Evolutionary conservation across 345 rosid genomes (phyloP), one percentile per base, ranked within the genome.

Genomic region (Excoecaria agallocha): DNA sequence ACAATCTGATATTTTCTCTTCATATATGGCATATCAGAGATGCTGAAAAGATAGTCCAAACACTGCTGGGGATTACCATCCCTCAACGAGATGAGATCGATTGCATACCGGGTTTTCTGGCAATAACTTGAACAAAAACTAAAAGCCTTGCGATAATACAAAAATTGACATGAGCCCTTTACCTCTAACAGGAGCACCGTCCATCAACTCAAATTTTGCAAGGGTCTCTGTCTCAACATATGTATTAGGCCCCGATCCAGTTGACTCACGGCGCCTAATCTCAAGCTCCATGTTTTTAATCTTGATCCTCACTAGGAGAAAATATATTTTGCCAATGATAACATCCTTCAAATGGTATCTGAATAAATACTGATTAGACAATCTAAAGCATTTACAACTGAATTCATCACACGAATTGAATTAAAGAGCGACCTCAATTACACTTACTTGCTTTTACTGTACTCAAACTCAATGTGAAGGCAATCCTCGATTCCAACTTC

Each of bases 101-200:
- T 58, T 59, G 39, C 5, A 16, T 30, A 46, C 56, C 15, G 15
- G 58, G 55, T 22, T 25, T 38, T n/a, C n/a, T 24, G 68, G 13
- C 24, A 62, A 46, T 61, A 30, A 12, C 41, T 16, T 66, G 2
- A n/a, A 39, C 16, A 48, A 46, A 22, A 12, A 66, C 4, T 24
- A 41, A 15, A 6, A 66, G 22, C 35, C 24, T 1, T 15, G 8
- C 19, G 58, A 41, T 22, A 38, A 67, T 24, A 12, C 3, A 30
- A 35, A 48, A 67, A 24, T 50, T 8, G 16, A 58, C 76, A 52
- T 2, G 59, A 55, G 7, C 3, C 8, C 25, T 55, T 55, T 86
- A 95, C 99, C 99, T 90, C 99, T 87, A 64, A 96, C 98, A 0
- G 99, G 97, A 82, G 96, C 97, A 65, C 99, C 99, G 81, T 96